These are phyloP conservation scores for Talaromyces funiculosus DNA, from an alignment of 2,329 filamentous ascomycete genomes.

Conservation along the genomic window DNA sequence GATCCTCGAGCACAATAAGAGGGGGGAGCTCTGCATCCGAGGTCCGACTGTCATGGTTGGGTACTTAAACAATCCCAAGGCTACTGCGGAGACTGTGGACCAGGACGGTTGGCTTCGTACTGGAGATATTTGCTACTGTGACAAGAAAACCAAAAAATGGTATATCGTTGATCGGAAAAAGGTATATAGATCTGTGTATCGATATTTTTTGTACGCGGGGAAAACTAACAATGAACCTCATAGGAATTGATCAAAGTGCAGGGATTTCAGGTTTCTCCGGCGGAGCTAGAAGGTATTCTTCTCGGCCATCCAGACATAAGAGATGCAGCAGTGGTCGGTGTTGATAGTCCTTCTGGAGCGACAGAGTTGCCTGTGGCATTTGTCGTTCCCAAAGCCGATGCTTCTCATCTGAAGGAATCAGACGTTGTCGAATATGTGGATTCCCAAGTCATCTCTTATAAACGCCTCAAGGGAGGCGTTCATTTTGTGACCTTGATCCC, in stretches of 20 bases:
- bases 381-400: neutral
- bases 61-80: slow-evolving; percentile 48
- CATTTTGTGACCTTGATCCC: slow-evolving; percentile 54
- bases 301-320: neutral
- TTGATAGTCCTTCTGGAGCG: slow-evolving; percentile 18
- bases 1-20: neutral
- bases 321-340: neutral
- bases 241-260: slow-evolving; percentile 8
- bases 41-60: slow-evolving; percentile 50
- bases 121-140: slow-evolving; percentile 52
- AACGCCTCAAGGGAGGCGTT: slow-evolving; percentile 48
- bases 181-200: slow-evolving; percentile 31
- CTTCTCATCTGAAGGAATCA: neutral
- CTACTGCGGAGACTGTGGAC: slow-evolving; percentile 47
- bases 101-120: slow-evolving; percentile 67
- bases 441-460: slow-evolving; percentile 43
- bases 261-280: neutral
- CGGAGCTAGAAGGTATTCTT: neutral
- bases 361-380: slow-evolving; percentile 24
- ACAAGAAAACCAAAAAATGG: slow-evolving; percentile 21
- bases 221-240: neutral
- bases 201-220: neutral
- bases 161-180: slow-evolving; percentile 72
- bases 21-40: slow-evolving; percentile 48
- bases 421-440: neutral